Conservation (phyloP, 208 protist species). For the Trypanosoma caninum region DNA sequence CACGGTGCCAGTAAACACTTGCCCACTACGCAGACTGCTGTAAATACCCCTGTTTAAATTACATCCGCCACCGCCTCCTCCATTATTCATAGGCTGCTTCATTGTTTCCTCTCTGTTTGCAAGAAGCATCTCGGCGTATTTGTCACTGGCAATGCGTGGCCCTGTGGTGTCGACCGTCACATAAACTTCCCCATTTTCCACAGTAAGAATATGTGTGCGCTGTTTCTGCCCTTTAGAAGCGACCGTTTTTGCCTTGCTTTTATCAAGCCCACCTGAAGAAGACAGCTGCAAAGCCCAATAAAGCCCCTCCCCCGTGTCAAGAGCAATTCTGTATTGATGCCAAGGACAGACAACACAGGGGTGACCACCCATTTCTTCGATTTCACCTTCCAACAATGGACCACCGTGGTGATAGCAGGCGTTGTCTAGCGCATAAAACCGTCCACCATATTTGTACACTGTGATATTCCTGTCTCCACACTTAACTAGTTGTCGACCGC, state of each 20-base stretch:
- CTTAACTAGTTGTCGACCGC: slow-evolving; percentile 73
- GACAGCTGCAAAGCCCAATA: slow-evolving; percentile 69
- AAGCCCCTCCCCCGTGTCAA: slow-evolving; percentile 86
- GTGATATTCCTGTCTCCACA: slow-evolving; percentile 78
- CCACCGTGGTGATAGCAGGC: slow-evolving; percentile 92
- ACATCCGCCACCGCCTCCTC: not conserved
- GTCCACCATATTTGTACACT: slow-evolving; percentile 53
- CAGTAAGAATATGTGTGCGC: slow-evolving; percentile 59
- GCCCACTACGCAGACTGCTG: slow-evolving; percentile 55
- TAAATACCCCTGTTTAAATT: slow-evolving; percentile 30
- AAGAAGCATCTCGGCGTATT: slow-evolving; percentile 70
- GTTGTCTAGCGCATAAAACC: slow-evolving; percentile 89
- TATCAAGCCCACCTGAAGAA: slow-evolving; percentile 22
- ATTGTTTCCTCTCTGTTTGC: slow-evolving; percentile 64
- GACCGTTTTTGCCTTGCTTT: slow-evolving; percentile 31
- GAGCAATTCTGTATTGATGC: slow-evolving; percentile 88
- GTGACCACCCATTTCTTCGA: slow-evolving; percentile 88
- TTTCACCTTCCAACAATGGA: slow-evolving; percentile 83
- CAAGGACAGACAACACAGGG: slow-evolving; percentile 89
- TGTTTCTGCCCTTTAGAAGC: slow-evolving; percentile 87
- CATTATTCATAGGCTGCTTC: slow-evolving; percentile 19
- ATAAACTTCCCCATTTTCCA: slow-evolving; percentile 64
- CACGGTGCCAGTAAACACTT: slow-evolving; percentile 33
- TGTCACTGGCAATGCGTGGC: slow-evolving; percentile 60
- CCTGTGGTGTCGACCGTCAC: slow-evolving; percentile 51